phyloP scores from a whole-genome alignment of 371 early-diverging fungal genomes.

The Rhizopus microsporus region DNA sequence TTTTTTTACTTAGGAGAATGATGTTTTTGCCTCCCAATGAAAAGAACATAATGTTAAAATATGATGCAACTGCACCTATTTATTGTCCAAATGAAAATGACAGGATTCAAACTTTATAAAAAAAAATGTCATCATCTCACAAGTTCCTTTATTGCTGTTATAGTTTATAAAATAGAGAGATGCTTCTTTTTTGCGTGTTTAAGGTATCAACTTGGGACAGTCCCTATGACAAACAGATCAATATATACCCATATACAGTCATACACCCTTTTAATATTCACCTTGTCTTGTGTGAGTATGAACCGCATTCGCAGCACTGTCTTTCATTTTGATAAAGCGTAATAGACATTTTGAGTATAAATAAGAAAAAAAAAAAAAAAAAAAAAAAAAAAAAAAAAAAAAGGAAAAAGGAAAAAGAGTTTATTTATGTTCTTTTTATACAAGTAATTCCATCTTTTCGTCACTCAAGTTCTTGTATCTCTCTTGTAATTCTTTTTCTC shows the following conservation, averaged over 20 bases:
- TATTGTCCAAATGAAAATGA: slow-evolving; percentile 44
- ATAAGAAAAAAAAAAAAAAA: background rate
- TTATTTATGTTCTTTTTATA: slow-evolving; percentile 2
- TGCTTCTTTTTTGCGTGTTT: background rate
- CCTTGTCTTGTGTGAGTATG: slow-evolving; percentile 23
- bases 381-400: background rate
- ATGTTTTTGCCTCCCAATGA: slow-evolving; percentile 12
- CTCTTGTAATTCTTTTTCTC: slow-evolving; percentile 74
- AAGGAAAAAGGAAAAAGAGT: background rate
- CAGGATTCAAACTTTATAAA: slow-evolving; percentile 26
- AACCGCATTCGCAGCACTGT: slow-evolving; percentile 21
- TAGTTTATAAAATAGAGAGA: background rate
- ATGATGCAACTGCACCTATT: slow-evolving; percentile 21
- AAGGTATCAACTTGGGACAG: background rate
- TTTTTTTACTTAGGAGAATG: slow-evolving; percentile 23
- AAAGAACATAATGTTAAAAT: slow-evolving; percentile 15
- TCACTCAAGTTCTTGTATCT: slow-evolving; percentile 67
- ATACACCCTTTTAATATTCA: background rate
- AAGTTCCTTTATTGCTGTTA: no score
- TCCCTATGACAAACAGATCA: no score
- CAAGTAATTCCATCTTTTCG: slow-evolving; percentile 37
- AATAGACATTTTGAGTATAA: no score
- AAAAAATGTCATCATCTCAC: background rate
- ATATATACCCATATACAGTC: no score
- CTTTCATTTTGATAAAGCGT: no score